Conservation (phyloP, 106 monocot species). For the Chionographis japonica region DNA sequence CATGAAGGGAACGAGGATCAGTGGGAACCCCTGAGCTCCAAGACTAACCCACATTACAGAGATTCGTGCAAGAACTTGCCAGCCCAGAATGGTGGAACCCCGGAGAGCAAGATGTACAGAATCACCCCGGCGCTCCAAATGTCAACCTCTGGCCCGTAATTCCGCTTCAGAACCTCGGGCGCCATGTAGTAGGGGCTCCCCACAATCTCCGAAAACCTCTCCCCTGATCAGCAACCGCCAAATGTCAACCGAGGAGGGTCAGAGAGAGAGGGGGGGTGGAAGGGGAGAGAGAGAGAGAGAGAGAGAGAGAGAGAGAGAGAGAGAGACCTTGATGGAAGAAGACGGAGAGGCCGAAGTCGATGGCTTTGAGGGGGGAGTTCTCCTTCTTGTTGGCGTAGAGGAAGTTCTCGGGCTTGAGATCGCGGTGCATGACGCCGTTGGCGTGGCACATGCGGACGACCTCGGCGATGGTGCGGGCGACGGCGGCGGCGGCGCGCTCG, state of each 20-base stretch:
- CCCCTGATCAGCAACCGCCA: conserved; percentile 8
- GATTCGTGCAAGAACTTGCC: neutral
- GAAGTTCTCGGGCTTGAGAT: conserved; percentile 49
- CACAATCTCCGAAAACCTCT: conserved; percentile 41
- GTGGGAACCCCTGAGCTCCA: too few species aligned
- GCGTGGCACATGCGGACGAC: conserved; percentile 38
- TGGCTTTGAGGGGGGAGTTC: conserved; percentile 31
- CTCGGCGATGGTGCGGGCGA: conserved; percentile 41
- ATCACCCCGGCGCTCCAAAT: conserved; percentile 43
- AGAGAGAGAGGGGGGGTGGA: too few species aligned
- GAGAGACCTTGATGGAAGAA: conserved; percentile 28
- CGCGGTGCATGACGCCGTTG: conserved; percentile 38
- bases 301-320: neutral
- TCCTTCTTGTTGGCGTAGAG: conserved; percentile 32
- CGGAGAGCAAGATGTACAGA: conserved; percentile 35
- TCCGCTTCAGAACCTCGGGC: conserved; percentile 33
- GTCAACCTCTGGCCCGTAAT: conserved; percentile 35
- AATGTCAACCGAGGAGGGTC: too few species aligned
- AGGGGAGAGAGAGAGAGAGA: too few species aligned
- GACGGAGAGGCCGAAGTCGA: conserved; percentile 46
- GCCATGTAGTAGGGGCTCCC: conserved; percentile 52
- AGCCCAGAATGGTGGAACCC: conserved; percentile 42
- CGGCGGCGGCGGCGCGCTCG: conserved; percentile 43
- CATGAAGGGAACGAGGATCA: neutral
- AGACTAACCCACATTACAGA: neutral